These are phyloP conservation scores for Candolleomyces aberdarensis DNA, from an alignment of 768 basidiomycete genomes.

Conservation along the genomic window DNA sequence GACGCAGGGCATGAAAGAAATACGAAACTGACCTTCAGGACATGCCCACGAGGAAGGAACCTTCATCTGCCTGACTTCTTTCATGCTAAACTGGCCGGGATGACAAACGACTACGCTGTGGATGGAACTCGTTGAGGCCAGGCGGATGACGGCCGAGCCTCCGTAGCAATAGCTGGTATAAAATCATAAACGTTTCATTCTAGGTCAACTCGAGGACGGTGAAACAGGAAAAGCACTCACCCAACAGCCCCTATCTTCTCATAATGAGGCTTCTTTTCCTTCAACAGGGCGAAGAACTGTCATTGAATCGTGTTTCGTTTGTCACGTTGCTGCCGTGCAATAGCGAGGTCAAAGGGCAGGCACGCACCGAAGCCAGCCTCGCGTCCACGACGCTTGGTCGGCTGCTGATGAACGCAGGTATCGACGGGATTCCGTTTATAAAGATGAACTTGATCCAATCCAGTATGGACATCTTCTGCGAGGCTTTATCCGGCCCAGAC, in stretches of 20 bases:
- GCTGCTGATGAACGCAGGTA: slow-evolving; percentile 29
- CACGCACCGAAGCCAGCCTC: slow-evolving; percentile 19
- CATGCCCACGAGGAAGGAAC: slow-evolving; percentile 38
- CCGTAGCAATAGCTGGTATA: slow-evolving; percentile 41
- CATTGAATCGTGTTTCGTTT: too few species aligned
- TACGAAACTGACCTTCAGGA: slow-evolving; percentile 32
- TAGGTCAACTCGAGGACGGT: background rate
- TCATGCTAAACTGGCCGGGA: slow-evolving; percentile 32
- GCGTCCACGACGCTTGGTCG: slow-evolving; percentile 30
- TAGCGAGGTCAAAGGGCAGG: background rate
- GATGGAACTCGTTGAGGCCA: slow-evolving; percentile 33
- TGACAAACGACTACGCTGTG: slow-evolving; percentile 41
- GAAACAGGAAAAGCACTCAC: slow-evolving; percentile 14
- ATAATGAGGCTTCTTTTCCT: slow-evolving; percentile 33
- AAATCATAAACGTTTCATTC: background rate
- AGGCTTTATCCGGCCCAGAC: slow-evolving; percentile 28
- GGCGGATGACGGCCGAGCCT: slow-evolving; percentile 33
- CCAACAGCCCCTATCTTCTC: slow-evolving; percentile 40
- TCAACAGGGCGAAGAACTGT: slow-evolving; percentile 33
- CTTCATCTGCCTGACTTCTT: slow-evolving; percentile 34
- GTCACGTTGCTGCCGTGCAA: background rate
- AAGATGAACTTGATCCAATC: slow-evolving; percentile 29
- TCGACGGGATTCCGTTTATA: slow-evolving; percentile 15
- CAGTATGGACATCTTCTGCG: slow-evolving; percentile 27
- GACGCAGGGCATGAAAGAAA: background rate